Evolutionary conservation across 257 asterid genomes (phyloP).

Genomic region (Nicotiana noctiflora): DNA sequence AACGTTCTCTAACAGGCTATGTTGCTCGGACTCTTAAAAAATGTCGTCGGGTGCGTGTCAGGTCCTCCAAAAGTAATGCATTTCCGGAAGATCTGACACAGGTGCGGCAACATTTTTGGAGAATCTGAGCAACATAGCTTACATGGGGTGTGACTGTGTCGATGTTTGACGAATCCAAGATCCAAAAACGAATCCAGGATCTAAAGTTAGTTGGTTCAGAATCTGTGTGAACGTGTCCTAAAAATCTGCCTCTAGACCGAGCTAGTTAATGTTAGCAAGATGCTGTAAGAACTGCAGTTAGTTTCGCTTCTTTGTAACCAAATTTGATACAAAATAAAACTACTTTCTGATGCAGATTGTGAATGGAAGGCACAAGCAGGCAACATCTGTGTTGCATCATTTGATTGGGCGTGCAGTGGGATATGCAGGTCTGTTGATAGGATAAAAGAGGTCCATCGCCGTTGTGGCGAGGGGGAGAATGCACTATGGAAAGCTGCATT

Average conservation of each 20-base stretch:
- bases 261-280: background rate
- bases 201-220: background rate
- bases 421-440: slow-evolving; percentile 72
- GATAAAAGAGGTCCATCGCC: slow-evolving; percentile 70
- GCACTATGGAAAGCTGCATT: slow-evolving; percentile 66
- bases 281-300: background rate
- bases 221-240: no score
- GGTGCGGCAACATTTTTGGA: no score
- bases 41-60: no score
- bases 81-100: no score
- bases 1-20: no score
- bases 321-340: background rate
- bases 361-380: slow-evolving; percentile 96
- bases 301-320: background rate
- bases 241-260: no score
- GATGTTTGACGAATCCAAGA: no score
- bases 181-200: no score
- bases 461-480: slow-evolving; percentile 72
- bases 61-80: no score
- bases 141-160: no score
- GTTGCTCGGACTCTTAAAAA: no score
- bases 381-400: slow-evolving; percentile 69
- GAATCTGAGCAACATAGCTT: no score
- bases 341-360: slow-evolving; percentile 43
- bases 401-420: slow-evolving; percentile 90